These are phyloP conservation scores for Cucurbita argyrosperma DNA, from an alignment of 306 rosid species.

Conservation along the genomic window DNA sequence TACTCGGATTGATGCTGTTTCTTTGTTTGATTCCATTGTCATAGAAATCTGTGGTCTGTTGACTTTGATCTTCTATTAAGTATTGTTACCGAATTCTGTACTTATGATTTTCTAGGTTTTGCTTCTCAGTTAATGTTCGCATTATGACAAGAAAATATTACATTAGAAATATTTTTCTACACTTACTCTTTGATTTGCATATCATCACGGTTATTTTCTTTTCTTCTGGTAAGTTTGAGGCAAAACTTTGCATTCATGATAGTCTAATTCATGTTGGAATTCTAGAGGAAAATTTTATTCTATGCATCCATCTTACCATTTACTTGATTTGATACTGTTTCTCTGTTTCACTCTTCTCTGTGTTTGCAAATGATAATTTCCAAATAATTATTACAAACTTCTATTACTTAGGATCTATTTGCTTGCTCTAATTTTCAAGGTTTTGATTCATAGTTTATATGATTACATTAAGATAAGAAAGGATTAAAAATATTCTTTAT, in stretches of 20 bases:
- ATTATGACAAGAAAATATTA: neutral
- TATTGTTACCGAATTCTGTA: neutral
- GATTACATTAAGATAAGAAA: neutral
- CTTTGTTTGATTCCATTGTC: neutral
- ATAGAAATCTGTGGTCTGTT: neutral
- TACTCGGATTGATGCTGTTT: neutral
- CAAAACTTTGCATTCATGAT: neutral
- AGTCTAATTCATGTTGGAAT: neutral
- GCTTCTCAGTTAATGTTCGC: neutral
- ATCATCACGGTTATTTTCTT: neutral
- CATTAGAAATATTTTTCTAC: neutral
- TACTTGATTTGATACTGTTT: neutral
- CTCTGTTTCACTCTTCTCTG: neutral
- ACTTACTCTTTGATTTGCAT: neutral
- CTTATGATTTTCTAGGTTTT: neutral
- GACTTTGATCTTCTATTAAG: neutral
- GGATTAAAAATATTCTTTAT: neutral
- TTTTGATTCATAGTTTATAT: neutral
- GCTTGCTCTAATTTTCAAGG: neutral
- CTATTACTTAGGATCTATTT: neutral
- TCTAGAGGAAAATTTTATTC: neutral
- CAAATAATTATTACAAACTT: neutral
- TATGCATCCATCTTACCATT: neutral
- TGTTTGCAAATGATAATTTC: neutral
- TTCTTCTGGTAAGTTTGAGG: neutral